Evolutionary conservation across 345 rosid genomes (phyloP), one percentile per base, ranked within the genome.

Genomic region (Geranium rotundifolium): DNA sequence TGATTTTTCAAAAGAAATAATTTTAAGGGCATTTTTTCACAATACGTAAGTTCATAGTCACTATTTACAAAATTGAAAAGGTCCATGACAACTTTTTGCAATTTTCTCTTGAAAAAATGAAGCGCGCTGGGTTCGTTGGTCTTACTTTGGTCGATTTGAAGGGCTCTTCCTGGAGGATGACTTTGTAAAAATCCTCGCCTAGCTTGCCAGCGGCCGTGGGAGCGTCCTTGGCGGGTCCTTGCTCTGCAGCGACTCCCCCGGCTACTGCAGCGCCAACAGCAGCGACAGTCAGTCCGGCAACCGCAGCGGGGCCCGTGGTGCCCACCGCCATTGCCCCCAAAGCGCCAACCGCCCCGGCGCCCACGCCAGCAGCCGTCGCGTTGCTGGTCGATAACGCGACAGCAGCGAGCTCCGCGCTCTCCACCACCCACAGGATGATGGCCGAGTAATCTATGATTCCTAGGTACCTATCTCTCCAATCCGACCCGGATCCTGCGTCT

Each of bases 221-320:
- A 66, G 86, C 85, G 66, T 89, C 87, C 76, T 82, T 80, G 15
- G 87, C 91, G 0, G 72, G 19, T 5, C 77, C 92, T 66, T 74
- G 79, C 50, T 86, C 90, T 19, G 89, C 95, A 1, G 79, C 92
- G 29, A 80, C 64, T 0, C 90, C 95, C 57, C 95, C 95, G 5
- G 76, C 89, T 7, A 85, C 87, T 5, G 96, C 98, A 0, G 97
- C 96, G 55, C 96, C 96, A 30, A 81, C 84, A 0, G 98, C 96
- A 27, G 93, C 90, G 0, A 80, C 82, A 2, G 92, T 82, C 58
- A 88, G 70, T 1, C 95, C 95, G 4, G 77, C 95, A 7, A 73
- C 78, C 0, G 91, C 90, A 3, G 75, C 86, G 0, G 98, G 92
- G 67, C 92, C 98, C 0, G 95, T 76, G 2, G 66, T 70, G 1